Base-by-base conservation (phyloP, 495 filamentous ascomycete genomes). In the Oidiodendron maius region DNA sequence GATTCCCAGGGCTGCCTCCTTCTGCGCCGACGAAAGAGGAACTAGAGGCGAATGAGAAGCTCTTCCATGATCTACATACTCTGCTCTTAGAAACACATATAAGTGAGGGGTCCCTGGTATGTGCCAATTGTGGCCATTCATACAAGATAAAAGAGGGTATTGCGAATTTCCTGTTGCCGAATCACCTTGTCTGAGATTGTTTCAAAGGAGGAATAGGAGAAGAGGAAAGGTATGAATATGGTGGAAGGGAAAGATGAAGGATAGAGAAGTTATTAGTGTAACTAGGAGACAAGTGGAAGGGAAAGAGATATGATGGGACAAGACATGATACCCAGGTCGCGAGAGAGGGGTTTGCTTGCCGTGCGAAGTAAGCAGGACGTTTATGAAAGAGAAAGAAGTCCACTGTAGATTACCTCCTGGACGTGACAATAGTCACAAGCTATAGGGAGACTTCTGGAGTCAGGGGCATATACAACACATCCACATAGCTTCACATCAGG, bases 81-180 rank as follows among this genome's bases (percentile, higher is more conserved):
- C 63, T 97, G 46, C 70, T 99, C 13, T 67, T 97, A 50, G 94
- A 99, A 72, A 99, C 93, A 50, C 82, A 87, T 56, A 84, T 97
- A 16, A 72, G 72, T 42, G 85, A 89, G 64, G 93, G 93, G 4
- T 91, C 85, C 62, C 71, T 99, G 49, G 81, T 90, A 20, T 99
- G 93, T 62, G 90, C 82, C 40, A 86, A 84, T 62, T 97, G 93
- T 67, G 86, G 86, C 48, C 89, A 97, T 64, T 83, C 91, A 67
- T 97, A 97, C 66, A 78, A 80, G 58, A 83, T 99, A 35, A 86
- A 87, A 61, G 89, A 97, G 66, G 94, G 93, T 18, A 95, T 97
- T 58, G 87, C 89, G 38, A 97, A 97, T 64, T 98, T 98, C 61
- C 70, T 98, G 55, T 69, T 98, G 61, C 93, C 93, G 15, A 91